Evolutionary conservation across 768 basidiomycete genomes (phyloP).

Genomic region (Kwoniella sp.): DNA sequence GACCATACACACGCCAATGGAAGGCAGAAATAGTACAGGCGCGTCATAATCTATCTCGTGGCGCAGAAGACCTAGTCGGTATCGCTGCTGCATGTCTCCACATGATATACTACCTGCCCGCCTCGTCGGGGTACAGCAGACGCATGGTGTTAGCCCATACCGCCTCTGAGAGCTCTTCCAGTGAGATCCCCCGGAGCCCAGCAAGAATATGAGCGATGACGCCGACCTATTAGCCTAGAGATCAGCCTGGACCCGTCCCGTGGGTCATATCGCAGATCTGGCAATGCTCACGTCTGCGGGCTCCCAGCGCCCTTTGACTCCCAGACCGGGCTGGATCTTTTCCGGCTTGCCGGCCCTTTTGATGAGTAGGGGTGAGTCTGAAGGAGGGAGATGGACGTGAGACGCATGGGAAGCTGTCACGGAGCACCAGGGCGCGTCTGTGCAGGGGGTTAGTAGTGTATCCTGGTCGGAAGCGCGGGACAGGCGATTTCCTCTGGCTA

Average conservation of each 20-base stretch:
- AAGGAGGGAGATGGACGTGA: constrained; percentile 20
- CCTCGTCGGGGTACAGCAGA: constrained; percentile 58
- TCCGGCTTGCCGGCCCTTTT: constrained; percentile 53
- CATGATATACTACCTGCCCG: neutral
- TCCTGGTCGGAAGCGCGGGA: too few species aligned
- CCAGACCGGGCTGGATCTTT: constrained; percentile 58
- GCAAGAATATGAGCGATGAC: constrained; percentile 69
- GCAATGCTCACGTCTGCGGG: constrained; percentile 52
- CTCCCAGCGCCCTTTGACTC: constrained; percentile 75
- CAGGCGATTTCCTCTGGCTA: too few species aligned
- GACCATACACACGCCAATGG: too few species aligned
- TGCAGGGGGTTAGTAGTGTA: neutral
- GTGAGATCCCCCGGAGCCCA: constrained; percentile 52
- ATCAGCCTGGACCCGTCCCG: neutral
- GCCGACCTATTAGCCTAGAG: constrained; percentile 52
- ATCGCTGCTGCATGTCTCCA: too few species aligned
- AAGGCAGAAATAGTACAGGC: too few species aligned
- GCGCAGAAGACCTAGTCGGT: too few species aligned
- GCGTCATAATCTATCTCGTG: too few species aligned
- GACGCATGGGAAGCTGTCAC: constrained; percentile 46
- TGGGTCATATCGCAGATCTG: neutral
- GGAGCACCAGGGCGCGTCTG: constrained; percentile 49
- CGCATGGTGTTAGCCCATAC: constrained; percentile 64
- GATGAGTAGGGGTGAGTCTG: constrained; percentile 19
- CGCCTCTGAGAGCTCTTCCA: constrained; percentile 59